Evolutionary conservation across 495 filamentous ascomycete genomes (phyloP), one percentile per base, ranked within the genome.

Genomic region (Neurospora tetraspora): DNA sequence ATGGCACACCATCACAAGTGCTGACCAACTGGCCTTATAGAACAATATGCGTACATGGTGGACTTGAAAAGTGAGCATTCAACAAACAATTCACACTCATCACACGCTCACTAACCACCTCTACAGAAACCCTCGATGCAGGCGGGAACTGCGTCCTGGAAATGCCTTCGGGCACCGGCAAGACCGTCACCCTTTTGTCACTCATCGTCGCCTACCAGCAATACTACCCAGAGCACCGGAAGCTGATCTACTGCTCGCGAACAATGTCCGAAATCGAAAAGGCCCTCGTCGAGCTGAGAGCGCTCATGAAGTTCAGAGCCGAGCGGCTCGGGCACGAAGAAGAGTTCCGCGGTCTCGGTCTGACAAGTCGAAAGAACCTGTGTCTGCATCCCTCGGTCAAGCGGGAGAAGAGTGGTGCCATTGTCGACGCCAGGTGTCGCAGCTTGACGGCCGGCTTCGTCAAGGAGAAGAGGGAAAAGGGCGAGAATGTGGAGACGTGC

Each of bases 151-250:
- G 94, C 82, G 94, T 99, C n/a, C 84, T 99, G 78, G 96, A 99
- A 83, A 99, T 99, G 96, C 96, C 96, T 85, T 99, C 96, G 71
- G 96, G 96, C n/a, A 99, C 96, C 37, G 96, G 96, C 69, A 99
- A 99, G 85, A 99, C 96, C 0, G 92, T 99, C 27, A 97, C 96
- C 3, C 86, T 99, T 0, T 86, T 99, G 34, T 97, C 96, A 0
- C 86, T 99, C 75, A 99, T 99, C 75, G 90, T 99, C 68, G 94
- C 96, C 69, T 98, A 98, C 77, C 96, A 98, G 80, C 91, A 93
- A 79, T 91, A 94, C 78, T 94, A 93, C 73, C 91, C 93, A 5
- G 93, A 96, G 79, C 92, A 95, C 74, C 85, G 96, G 45, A 98
- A 98, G 81, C 88, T 99, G 70, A 98, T 99, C 42, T 99, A 99